These are phyloP conservation scores for Nemania abortiva DNA, from an alignment of 2,329 filamentous ascomycete species.

Conservation along the genomic window DNA sequence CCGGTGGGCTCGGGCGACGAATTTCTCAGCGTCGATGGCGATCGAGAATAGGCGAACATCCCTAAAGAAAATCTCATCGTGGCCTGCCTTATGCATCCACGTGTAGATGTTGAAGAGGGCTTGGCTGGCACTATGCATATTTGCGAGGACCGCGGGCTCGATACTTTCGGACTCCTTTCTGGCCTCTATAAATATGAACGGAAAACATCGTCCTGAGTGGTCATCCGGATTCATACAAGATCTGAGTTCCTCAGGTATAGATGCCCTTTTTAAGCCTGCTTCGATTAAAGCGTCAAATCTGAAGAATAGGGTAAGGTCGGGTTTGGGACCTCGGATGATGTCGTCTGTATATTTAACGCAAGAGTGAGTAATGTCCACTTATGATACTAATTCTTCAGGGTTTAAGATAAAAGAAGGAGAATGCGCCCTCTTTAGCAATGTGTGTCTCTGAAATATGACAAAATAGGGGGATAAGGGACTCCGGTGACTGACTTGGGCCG, in stretches of 20 bases:
- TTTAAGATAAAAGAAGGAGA: background rate
- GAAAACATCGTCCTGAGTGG: background rate
- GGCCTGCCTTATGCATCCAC: background rate
- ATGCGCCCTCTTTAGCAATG: background rate
- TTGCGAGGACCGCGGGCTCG: background rate
- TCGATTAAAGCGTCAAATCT: background rate
- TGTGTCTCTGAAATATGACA: background rate
- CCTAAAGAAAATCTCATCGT: background rate
- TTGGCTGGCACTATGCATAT: constrained; percentile 7
- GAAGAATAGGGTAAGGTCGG: constrained; percentile 19
- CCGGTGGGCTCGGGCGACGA: background rate
- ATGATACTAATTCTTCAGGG: background rate
- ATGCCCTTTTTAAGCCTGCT: too few species aligned
- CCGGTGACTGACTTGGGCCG: background rate
- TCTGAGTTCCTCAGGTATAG: background rate
- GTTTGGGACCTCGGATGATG: background rate
- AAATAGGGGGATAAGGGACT: background rate
- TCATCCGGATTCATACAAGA: constrained; percentile 1
- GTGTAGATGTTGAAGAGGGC: constrained; percentile 15
- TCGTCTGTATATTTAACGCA: background rate
- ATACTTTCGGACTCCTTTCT: background rate
- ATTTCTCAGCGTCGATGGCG: background rate
- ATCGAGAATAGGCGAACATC: constrained; percentile 8
- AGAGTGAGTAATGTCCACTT: background rate
- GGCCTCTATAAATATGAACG: constrained; percentile 7